Evolutionary conservation across 1,139 yeast genomes (phyloP).

Genomic region (Taphrina flavorubra): DNA sequence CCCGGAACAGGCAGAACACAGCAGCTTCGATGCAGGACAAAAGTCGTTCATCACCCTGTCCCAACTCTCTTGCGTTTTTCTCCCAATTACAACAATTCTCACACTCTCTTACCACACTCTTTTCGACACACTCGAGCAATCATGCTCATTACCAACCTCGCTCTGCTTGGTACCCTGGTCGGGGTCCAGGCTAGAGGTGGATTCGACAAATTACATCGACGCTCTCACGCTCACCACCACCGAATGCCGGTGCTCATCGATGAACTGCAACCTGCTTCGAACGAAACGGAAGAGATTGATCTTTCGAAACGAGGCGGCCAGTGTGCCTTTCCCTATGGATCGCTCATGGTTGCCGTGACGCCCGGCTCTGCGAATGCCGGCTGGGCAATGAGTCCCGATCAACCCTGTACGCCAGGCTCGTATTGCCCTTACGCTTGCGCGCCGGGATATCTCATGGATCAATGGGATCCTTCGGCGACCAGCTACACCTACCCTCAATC

Average conservation of each 20-base stretch:
- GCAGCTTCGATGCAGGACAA: slow-evolving; percentile 1
- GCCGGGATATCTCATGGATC: slow-evolving; percentile 95
- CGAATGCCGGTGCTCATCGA: slow-evolving; percentile 7
- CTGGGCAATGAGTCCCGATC: slow-evolving; percentile 87
- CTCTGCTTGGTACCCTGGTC: slow-evolving; percentile 23
- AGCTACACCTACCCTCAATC: slow-evolving; percentile 79
- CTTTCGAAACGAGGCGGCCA: slow-evolving; percentile 23
- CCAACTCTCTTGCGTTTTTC: slow-evolving; percentile 2
- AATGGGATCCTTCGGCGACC: slow-evolving; percentile 82
- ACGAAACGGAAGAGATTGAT: slow-evolving; percentile 19
- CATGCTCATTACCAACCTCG: slow-evolving; percentile 15
- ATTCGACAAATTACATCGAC: slow-evolving; percentile 23
- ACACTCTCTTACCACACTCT: slow-evolving; percentile 22
- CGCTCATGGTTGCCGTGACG: slow-evolving; percentile 72
- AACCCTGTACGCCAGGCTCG: slow-evolving; percentile 79
- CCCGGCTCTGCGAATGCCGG: slow-evolving; percentile 56
- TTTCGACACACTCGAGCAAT: neutral
- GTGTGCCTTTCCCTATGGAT: slow-evolving; percentile 62
- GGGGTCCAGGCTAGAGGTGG: slow-evolving; percentile 16
- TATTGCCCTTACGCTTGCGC: slow-evolving; percentile 97
- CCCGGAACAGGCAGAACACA: neutral
- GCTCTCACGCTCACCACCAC: slow-evolving; percentile 21
- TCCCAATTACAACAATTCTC: slow-evolving; percentile 7
- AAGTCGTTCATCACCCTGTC: slow-evolving; percentile 9
- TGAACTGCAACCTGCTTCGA: slow-evolving; percentile 8